Conservation (phyloP, 345 rosid species). For the Chamaenerion angustifolium region DNA sequence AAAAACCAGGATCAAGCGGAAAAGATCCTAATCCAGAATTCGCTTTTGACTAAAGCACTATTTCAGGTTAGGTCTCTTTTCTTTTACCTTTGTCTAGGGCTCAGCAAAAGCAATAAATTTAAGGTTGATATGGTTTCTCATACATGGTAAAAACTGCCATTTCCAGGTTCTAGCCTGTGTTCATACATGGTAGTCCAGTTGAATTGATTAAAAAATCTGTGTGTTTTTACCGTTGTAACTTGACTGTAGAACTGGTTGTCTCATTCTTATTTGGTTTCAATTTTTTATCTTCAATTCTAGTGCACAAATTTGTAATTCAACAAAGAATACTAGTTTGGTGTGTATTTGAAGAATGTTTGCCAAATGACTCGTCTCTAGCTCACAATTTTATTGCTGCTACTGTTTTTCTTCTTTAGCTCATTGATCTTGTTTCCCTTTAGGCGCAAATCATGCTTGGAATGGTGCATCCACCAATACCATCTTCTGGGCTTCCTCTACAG, state of each 20-base stretch:
- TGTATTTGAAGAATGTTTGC: no score
- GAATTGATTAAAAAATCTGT: no score
- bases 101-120: no score
- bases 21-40: conserved; percentile 68
- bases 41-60: conserved; percentile 79
- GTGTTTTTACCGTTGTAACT: no score
- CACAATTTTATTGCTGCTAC: not conserved
- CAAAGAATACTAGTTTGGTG: not conserved
- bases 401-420: not conserved
- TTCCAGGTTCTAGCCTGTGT: no score
- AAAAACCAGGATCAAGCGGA: conserved; percentile 89
- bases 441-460: conserved; percentile 99
- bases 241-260: no score
- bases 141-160: no score
- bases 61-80: conserved; percentile 45
- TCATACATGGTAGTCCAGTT: no score
- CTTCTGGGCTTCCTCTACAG: conserved; percentile 37
- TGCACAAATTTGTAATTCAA: not conserved
- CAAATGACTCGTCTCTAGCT: no score
- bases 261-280: no score
- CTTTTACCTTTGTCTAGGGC: no score
- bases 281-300: not conserved
- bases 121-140: no score
- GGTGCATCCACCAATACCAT: conserved; percentile 75
- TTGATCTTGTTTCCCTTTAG: conserved; percentile 19